phyloP scores from a whole-genome alignment of 768 basidiomycete genomes.

The Artomyces pyxidatus region DNA sequence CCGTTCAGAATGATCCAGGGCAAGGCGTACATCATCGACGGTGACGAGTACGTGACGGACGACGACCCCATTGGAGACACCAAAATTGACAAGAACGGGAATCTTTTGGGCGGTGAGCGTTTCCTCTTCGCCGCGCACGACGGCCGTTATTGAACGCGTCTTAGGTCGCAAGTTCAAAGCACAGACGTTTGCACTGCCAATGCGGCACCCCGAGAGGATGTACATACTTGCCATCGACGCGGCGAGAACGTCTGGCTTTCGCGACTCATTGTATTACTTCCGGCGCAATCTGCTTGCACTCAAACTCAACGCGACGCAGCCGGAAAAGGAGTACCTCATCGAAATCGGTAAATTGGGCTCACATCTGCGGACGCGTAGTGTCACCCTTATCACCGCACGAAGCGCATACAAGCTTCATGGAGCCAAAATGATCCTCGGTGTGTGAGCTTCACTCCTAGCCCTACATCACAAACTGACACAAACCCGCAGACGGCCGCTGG shows the following conservation, averaged over 20 bases:
- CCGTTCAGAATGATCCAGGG: constrained; percentile 71
- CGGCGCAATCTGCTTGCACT: constrained; percentile 83
- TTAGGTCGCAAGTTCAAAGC: constrained; percentile 85
- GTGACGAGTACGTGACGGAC: constrained; percentile 82
- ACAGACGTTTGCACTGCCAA: constrained; percentile 78
- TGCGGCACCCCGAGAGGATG: constrained; percentile 71
- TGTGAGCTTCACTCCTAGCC: constrained; percentile 20
- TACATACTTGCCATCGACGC: constrained; percentile 99
- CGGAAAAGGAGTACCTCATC: constrained; percentile 91
- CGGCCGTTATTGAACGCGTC: constrained; percentile 4
- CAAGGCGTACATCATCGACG: constrained; percentile 67
- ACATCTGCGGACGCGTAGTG: constrained; percentile 83
- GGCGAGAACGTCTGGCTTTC: constrained; percentile 90
- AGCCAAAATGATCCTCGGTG: constrained; percentile 81
- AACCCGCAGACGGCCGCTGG: constrained; percentile 81
- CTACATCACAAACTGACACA: not conserved
- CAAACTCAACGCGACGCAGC: constrained; percentile 83
- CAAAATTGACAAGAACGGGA: constrained; percentile 84
- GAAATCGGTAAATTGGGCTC: constrained; percentile 80
- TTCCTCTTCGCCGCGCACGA: constrained; percentile 1
- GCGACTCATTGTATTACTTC: constrained; percentile 98
- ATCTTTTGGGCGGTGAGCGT: constrained; percentile 70
- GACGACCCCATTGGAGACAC: constrained; percentile 82
- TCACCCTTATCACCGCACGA: constrained; percentile 87
- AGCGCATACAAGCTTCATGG: constrained; percentile 95